These are phyloP conservation scores for Purpureocillium lavendulum DNA, from an alignment of 2,329 filamentous ascomycete species.

Conservation along the genomic window DNA sequence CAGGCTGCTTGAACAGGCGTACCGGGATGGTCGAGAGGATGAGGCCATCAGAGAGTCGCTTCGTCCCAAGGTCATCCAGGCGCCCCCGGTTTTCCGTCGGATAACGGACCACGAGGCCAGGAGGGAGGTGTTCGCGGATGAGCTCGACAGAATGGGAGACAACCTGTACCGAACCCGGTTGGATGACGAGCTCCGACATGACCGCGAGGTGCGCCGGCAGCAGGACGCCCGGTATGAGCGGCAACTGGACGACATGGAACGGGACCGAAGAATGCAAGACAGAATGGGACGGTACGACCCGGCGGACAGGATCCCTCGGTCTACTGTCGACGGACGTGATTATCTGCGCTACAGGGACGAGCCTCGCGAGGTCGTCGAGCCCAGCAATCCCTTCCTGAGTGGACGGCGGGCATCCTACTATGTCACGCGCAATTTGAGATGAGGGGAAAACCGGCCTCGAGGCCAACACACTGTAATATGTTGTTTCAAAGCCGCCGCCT, in stretches of 20 bases:
- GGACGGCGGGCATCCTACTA: no score
- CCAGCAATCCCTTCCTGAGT: no score
- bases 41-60: neutral
- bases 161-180: neutral
- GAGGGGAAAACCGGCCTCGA: no score
- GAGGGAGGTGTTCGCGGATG: neutral
- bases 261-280: neutral
- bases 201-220: neutral
- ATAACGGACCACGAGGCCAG: neutral
- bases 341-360: neutral
- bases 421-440: no score
- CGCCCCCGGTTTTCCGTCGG: neutral
- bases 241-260: neutral
- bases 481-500: no score
- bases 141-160: neutral
- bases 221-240: neutral
- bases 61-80: conserved; percentile 1
- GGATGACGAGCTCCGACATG: neutral
- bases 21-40: neutral
- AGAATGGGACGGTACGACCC: neutral
- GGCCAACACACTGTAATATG: no score
- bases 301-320: neutral
- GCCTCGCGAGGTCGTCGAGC: neutral
- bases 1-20: neutral
- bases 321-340: neutral